Evolutionary conservation across 108 stramenopile genomes (phyloP), one percentile per base, ranked within the genome.

Genomic region (Conticribra guillardii): DNA sequence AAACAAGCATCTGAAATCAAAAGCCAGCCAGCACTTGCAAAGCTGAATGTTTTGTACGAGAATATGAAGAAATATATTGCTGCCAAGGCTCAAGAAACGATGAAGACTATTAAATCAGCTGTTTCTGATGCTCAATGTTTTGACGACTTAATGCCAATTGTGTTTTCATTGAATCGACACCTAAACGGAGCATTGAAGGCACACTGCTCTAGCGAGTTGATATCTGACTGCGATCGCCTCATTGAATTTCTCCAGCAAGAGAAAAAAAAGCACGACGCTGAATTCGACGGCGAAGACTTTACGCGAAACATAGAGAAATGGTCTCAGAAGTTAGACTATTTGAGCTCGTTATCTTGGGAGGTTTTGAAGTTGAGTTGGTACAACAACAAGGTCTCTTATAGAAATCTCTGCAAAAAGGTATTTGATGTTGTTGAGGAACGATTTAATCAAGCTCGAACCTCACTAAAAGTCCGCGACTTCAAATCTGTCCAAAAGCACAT

Each of bases 71-170:
- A 49, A 14, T 8, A 60, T 26, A 52, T 86, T n/a, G n/a, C n/a
- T n/a, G n/a, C n/a, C n/a, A n/a, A n/a, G n/a, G n/a, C n/a, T n/a
- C n/a, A n/a, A n/a, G n/a, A n/a, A n/a, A n/a, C n/a, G n/a, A n/a
- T n/a, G n/a, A n/a, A n/a, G n/a, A n/a, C n/a, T n/a, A n/a, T n/a
- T n/a, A n/a, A n/a, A n/a, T n/a, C n/a, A n/a, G n/a, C n/a, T n/a
- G n/a, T n/a, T n/a, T n/a, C 47, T 4, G 69, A 69, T 26, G 16
- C 27, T 51, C 31, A 48, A 17, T 79, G 80, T 44, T 79, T 55
- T 67, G 82, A 81, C 54, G 83, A 87, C 63, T 49, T 55, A 3
- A 71, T 84, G 16, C 52, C 60, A 0, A 26, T 69, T 18, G 24
- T 67, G 23, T 58, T 68, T 45, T 11, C 28, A 0, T 45, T 77